phyloP scores from a whole-genome alignment of 2,329 filamentous ascomycete species.

The Colletotrichum ledebouriae region DNA sequence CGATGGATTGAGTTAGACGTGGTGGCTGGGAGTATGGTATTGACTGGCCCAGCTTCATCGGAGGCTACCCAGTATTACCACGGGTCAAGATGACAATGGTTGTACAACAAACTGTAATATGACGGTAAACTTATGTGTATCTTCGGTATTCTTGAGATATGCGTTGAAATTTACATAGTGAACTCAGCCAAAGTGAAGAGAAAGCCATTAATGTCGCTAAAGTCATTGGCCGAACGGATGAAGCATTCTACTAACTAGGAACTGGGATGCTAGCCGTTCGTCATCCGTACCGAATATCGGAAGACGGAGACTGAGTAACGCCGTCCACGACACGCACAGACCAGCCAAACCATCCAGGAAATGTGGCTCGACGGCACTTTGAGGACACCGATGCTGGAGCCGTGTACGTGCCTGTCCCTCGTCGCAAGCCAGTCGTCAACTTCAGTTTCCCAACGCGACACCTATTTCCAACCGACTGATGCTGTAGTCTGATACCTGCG shows the following conservation, averaged over 20 bases:
- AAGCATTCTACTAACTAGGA: too few species aligned
- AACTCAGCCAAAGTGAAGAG: too few species aligned
- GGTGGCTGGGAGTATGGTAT: neutral
- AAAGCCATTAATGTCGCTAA: too few species aligned
- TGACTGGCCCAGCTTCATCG: constrained; percentile 8
- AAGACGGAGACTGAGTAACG: constrained; percentile 30
- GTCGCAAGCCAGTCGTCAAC: constrained; percentile 33
- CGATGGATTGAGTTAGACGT: neutral
- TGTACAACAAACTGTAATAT: constrained; percentile 1
- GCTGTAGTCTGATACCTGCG: constrained; percentile 5
- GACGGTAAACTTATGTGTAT: neutral
- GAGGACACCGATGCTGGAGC: constrained; percentile 42
- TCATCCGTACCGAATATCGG: constrained; percentile 3
- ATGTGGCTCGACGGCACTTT: constrained; percentile 41
- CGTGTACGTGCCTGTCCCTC: constrained; percentile 36
- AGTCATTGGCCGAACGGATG: too few species aligned
- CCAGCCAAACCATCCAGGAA: constrained; percentile 34
- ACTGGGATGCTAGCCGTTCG: too few species aligned
- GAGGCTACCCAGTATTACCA: neutral
- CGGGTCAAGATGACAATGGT: too few species aligned
- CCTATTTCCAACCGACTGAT: constrained; percentile 13
- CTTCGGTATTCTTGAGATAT: too few species aligned
- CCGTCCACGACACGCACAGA: constrained; percentile 30
- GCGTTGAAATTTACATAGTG: too few species aligned
- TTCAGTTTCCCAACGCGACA: constrained; percentile 27